Evolutionary conservation across 2,329 filamentous ascomycete genomes (phyloP), one percentile per base, ranked within the genome.

Genomic region (Blastomyces gilchristii): DNA sequence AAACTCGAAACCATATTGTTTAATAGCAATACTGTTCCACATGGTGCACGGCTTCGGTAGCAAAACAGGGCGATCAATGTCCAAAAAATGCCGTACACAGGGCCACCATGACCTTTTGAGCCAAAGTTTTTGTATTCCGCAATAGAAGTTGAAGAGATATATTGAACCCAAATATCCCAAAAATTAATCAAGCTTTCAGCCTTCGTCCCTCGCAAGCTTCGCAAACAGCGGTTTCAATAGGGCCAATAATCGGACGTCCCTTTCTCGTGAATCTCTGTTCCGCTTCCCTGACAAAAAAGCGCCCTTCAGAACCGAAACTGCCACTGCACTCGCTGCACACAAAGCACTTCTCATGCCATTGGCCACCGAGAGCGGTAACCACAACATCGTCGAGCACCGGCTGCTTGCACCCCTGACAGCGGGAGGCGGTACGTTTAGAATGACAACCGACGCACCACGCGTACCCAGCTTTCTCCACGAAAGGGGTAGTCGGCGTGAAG

Each of bases 401-500:
- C 70, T 83, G 85, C 70, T 85, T 86, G 77, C 94, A 99, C 70
- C 87, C 90, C 69, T 85, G 84, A 76, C 94, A 99, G 76, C 96
- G 95, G 56, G 91, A 88, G 14, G 89, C 90, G 14, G 91, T 97
- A 43, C 94, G 86, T 72, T 91, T 90, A 16, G 92, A 95, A 78
- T 97, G 93, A 73, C 94, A 99, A 28, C 83, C 83, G 57, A 97
- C 85, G 76, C 94, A 99, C 92, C 94, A 99, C 5, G 94, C 94
- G 75, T 96, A 97, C 11, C 93, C 93, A 68, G 97, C 93, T 77
- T 96, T 96, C 74, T 99, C 94, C 62, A 99, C 90, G 73, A 99
- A 99, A 0, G 94, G 93, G 11, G 81, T 87, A 3, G 73, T 75
- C 0, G 79, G 76, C 66, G 83, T 81, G 68, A 87, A 87, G 0